Base-by-base conservation (phyloP, 129 eudicot species). In the Helichrysum umbraculigerum region DNA sequence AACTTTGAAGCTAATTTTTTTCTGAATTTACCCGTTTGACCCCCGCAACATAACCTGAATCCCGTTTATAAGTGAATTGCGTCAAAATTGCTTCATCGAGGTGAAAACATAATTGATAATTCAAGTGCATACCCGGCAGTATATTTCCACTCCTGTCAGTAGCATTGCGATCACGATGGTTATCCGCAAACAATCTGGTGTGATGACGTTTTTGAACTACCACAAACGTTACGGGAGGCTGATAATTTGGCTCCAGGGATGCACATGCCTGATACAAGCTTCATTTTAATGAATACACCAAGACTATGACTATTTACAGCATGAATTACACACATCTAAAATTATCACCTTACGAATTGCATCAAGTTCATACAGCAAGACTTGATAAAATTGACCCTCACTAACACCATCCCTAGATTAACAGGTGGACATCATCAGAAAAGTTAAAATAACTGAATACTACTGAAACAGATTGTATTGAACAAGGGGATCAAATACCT, bases 171-270 rank as follows among this genome's bases (percentile, higher is more conserved):
- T 92, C 93, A 35, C 37, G 62, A 72, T 92, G 98, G 70, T 85
- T 87, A 75, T 92, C 81, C 19, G 96, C 96, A 83, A 92, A 92
- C 78, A 92, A 76, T 62, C 96, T 81, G 4, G 98, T 92, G 77
- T 90, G 98, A 65, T 92, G 98, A 17, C 98, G 98, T 78, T 92
- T 92, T 74, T 92, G 98, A 72, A 92, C 98, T 71, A 92, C 98
- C 67, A 92, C 89, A 86, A 92, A 92, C 1, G 98, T 92, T 9
- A 92, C 98, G 0, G 93, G 85, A n/a, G 98, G 98, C 86, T 89
- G 98, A 78, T 92, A 92, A 76, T 85, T 73, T 33, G 90, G 82
- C 81, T 90, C 92, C 78, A 92, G 74, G 0, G 98, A 92, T 25
- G 90, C 92, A 76, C 98, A 92, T 14, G 98, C 98, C 98, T 92